Percentiles rank a stretch among this genome's conserved stretches.
Conservation (phyloP, 164 flowering plant species). For the Berberis thunbergii region DNA sequence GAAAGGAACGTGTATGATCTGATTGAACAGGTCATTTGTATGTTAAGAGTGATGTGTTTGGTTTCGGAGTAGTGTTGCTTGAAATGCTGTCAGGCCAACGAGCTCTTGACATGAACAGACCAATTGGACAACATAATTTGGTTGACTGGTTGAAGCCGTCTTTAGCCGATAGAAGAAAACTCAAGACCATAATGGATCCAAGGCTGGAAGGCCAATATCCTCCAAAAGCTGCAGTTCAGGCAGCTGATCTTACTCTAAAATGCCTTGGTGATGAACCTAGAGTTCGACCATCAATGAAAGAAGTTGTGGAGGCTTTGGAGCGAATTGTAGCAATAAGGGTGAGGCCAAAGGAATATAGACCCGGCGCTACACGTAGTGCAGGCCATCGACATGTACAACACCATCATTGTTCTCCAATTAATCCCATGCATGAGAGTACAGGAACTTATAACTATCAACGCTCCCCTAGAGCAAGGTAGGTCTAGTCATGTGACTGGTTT, state of each 20-base stretch:
- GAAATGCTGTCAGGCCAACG: constrained; percentile 57
- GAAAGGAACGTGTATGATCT: not conserved
- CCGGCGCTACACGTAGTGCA: not conserved
- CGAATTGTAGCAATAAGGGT: constrained; percentile 19
- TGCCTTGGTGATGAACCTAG: constrained; percentile 48
- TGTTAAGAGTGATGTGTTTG: constrained; percentile 65
- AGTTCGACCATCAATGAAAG: constrained; percentile 47
- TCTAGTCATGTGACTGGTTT: not conserved
- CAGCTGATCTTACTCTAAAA: constrained; percentile 31
- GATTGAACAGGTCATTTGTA: constrained; percentile 45
- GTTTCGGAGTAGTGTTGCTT: constrained; percentile 58
- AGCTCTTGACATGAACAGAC: constrained; percentile 45
- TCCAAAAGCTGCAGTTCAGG: constrained; percentile 26
- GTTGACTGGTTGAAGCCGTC: constrained; percentile 52
- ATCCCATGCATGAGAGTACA: not conserved
- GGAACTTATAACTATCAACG: constrained; percentile 11
- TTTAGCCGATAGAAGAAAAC: constrained; percentile 31
- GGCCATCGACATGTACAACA: not conserved
- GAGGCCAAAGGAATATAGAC: constrained; percentile 14
- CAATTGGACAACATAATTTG: constrained; percentile 26
- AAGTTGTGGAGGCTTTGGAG: constrained; percentile 32
- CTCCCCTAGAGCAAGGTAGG: constrained; percentile 13
- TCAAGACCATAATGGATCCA: constrained; percentile 47
- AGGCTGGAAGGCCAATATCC: constrained; percentile 43
- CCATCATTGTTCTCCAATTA: constrained; percentile 9